Percentiles rank a stretch among this genome's conserved stretches.
phyloP scores from a whole-genome alignment of 2,329 filamentous ascomycete species.

The Orbilia quercus region DNA sequence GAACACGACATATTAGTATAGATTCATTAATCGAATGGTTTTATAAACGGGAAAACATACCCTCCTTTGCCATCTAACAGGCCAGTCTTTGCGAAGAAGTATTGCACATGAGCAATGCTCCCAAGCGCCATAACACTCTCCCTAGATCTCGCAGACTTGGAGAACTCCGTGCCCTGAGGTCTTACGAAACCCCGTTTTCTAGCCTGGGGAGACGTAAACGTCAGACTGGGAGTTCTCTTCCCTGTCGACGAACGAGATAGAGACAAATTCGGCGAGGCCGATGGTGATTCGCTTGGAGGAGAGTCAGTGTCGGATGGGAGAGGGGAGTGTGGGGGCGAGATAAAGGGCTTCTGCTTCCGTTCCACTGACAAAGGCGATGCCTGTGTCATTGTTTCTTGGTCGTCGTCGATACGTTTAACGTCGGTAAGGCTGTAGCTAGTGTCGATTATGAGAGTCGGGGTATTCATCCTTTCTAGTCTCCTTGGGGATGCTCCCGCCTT shows the following conservation, averaged over 20 bases:
- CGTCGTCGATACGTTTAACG: conserved; percentile 23
- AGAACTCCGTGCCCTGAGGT: conserved; percentile 87
- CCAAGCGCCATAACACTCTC: conserved; percentile 97
- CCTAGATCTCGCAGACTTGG: conserved; percentile 85
- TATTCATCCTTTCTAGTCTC: conserved; percentile 54
- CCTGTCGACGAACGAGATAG: conserved; percentile 48
- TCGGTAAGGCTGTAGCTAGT: conserved; percentile 48
- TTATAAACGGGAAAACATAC: conserved; percentile 44
- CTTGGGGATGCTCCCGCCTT: conserved; percentile 32
- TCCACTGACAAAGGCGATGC: conserved; percentile 21
- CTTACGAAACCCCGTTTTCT: conserved; percentile 83
- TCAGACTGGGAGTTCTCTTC: conserved; percentile 50
- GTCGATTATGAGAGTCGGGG: conserved; percentile 53
- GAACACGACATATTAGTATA: conserved; percentile 5
- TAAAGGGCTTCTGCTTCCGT: conserved; percentile 52
- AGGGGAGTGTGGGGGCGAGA: conserved; percentile 55
- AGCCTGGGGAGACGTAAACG: conserved; percentile 54
- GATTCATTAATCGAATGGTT: no score
- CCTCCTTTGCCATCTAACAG: conserved; percentile 92
- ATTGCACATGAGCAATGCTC: conserved; percentile 96
- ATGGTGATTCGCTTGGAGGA: conserved; percentile 43
- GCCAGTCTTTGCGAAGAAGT: conserved; percentile 96
- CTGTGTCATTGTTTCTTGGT: conserved; percentile 45
- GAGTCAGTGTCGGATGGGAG: conserved; percentile 42
- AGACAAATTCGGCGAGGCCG: conserved; percentile 30